Base-by-base conservation (phyloP, 106 monocot genomes). In the Cymbidium sinense region DNA sequence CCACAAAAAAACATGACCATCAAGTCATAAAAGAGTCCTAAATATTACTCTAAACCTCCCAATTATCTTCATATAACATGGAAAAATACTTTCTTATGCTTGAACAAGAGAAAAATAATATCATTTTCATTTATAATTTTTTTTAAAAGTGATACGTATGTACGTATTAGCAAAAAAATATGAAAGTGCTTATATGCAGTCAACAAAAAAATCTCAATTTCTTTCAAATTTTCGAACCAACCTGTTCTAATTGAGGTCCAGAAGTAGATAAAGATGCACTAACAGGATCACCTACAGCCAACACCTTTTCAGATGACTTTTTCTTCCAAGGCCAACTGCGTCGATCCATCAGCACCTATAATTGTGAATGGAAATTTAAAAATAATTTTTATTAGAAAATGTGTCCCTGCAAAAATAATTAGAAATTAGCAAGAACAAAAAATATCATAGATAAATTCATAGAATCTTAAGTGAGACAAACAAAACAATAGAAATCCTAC, bases 241-340 rank as follows among this genome's bases (percentile, higher is more conserved):
- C 54, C 54, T 54, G 54, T n/a, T 54, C 54, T 54, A 19, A 5
- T 21, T 54, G 54, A 54, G 54, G 54, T n/a, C 54, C 54, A 19
- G 64, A 12, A 28, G 20, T 65, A 25, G 64, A 27, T 30, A 65
- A 65, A 7, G 64, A n/a, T 28, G 30, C 64, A 65, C 41, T 41
- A 41, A 65, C 28, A 28, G 27, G 23, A 25, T 65, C 64, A 28
- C 28, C 64, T 0, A 13, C 25, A 65, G 28, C 9, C 23, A 30
- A 25, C 30, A 12, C 64, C 64, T 30, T 65, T 65, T 30, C 64
- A 6, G 25, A 65, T 65, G 64, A 5, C 64, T 65, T 65, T 28
- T 65, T 65, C 64, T 65, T 65, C 64, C 64, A 65, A 28, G 64
- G 64, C 64, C 64, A 65, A 65, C 64, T 65, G 30, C 30, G 64